These are phyloP conservation scores for Lactifluus rugatus DNA, from an alignment of 768 basidiomycete genomes.

Conservation along the genomic window DNA sequence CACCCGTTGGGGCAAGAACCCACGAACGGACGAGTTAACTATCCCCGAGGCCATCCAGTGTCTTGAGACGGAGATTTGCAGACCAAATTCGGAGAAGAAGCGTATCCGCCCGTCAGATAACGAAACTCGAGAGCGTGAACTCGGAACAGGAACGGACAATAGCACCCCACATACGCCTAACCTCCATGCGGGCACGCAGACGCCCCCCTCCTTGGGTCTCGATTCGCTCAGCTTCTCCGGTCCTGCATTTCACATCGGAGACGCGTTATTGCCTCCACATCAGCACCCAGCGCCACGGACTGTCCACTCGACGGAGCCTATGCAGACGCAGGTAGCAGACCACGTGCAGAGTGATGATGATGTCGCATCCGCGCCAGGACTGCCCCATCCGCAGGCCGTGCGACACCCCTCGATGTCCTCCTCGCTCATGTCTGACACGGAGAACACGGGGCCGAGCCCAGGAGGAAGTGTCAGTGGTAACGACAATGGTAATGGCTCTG, in stretches of 20 bases:
- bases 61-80: conserved; percentile 74
- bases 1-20: conserved; percentile 52
- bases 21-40: conserved; percentile 60
- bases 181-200: conserved; percentile 33
- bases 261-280: conserved; percentile 13
- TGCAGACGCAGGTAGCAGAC: not conserved
- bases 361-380: not conserved
- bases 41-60: conserved; percentile 73
- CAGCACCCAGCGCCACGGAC: not conserved
- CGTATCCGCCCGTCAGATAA: conserved; percentile 43
- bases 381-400: conserved; percentile 6
- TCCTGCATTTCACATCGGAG: conserved; percentile 29
- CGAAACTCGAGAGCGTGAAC: conserved; percentile 19
- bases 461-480: conserved; percentile 1
- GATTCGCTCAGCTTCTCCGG: conserved; percentile 57
- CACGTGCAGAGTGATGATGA: not conserved
- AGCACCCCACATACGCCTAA: conserved; percentile 47
- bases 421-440: conserved; percentile 38
- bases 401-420: conserved; percentile 28
- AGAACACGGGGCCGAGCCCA: conserved; percentile 28
- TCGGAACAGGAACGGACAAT: conserved; percentile 27
- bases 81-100: conserved; percentile 64
- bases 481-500: conserved; percentile 5
- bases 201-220: conserved; percentile 28
- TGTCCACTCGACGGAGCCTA: not conserved